Base-by-base conservation (phyloP, 805 yeast genomes). In the Grigorovia humatica region DNA sequence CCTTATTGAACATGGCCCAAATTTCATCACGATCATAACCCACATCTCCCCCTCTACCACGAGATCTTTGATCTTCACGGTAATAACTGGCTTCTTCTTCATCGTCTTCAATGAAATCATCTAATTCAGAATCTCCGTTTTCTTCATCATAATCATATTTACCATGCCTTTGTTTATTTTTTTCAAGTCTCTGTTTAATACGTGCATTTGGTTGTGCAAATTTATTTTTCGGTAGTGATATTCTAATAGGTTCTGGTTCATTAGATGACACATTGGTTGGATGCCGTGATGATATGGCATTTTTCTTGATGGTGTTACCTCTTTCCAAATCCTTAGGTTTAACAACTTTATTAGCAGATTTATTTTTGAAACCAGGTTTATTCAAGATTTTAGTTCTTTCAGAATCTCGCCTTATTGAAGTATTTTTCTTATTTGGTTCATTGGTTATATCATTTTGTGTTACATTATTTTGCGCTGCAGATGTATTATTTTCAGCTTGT, bases 21-120 rank as follows among this genome's bases (percentile, higher is more conserved):
- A 91, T 90, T 66, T 89, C 96, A 56, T 85, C 89, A 45, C 91
- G 71, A 59, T 87, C 86, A 57, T 85, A 86, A 2, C 81, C 88
- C 3, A 64, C 73, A 17, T 49, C 52, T 9, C 40, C 48, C 9
- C 19, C 11, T 6, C 45, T 53, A 13, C 46, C 47, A 44, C 48
- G 52, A 46, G 11, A 20, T 43, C 54, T 53, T 7, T 56, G 18
- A 56, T 65, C 35, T 40, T 83, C 73, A 59, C 82, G 83, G 43
- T 76, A 82, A 53, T 73, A 79, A 49, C 76, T 70, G 29, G 72
- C 76, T 7, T 74, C 78, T 11, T 74, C 78, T 7, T 74, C 77
- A 23, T 74, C 76, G n/a, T 69, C 73, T 20, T 70, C 71, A 51
- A 48, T 69, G 61, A 50, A 52, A 54, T 57, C 63, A 48, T 55